phyloP scores from a whole-genome alignment of 352 stramenopile genomes.

The Phytophthora cryptogea region DNA sequence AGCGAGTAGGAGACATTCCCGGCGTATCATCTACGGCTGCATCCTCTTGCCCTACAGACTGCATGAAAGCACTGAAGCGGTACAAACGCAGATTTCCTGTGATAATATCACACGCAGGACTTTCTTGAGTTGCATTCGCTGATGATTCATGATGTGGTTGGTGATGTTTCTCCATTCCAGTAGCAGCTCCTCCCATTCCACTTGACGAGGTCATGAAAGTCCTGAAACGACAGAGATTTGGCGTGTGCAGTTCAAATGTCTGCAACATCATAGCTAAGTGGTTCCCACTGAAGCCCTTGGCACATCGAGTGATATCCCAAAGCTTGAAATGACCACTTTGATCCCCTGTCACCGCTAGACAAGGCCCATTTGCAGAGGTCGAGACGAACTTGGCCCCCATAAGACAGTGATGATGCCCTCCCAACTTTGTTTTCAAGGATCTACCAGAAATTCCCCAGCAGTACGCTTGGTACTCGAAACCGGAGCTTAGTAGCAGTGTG shows the following conservation, averaged over 20 bases:
- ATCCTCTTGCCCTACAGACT: slow-evolving; percentile 26
- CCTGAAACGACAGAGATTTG: slow-evolving; percentile 50
- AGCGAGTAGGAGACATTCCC: slow-evolving; percentile 30
- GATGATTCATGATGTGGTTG: slow-evolving; percentile 18
- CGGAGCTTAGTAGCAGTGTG: slow-evolving; percentile 65
- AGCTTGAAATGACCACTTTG: slow-evolving; percentile 75
- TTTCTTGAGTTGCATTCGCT: slow-evolving; percentile 16
- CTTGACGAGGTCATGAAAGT: slow-evolving; percentile 39
- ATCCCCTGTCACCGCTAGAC: slow-evolving; percentile 70
- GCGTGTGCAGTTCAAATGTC: slow-evolving; percentile 52
- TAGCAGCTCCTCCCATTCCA: neutral
- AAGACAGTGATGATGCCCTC: slow-evolving; percentile 69
- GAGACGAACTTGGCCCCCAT: slow-evolving; percentile 74
- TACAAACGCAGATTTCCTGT: slow-evolving; percentile 58
- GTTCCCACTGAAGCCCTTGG: slow-evolving; percentile 44
- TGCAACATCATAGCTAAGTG: slow-evolving; percentile 43
- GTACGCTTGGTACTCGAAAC: slow-evolving; percentile 85
- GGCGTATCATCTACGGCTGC: slow-evolving; percentile 28
- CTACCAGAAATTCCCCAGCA: slow-evolving; percentile 69
- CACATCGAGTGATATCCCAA: slow-evolving; percentile 73
- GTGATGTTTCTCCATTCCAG: slow-evolving; percentile 15
- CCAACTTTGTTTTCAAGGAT: slow-evolving; percentile 55
- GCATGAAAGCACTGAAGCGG: slow-evolving; percentile 51
- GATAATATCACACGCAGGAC: slow-evolving; percentile 49
- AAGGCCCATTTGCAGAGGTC: slow-evolving; percentile 16